Conservation (phyloP, 805 yeast species). For the Candida bentonensis region DNA sequence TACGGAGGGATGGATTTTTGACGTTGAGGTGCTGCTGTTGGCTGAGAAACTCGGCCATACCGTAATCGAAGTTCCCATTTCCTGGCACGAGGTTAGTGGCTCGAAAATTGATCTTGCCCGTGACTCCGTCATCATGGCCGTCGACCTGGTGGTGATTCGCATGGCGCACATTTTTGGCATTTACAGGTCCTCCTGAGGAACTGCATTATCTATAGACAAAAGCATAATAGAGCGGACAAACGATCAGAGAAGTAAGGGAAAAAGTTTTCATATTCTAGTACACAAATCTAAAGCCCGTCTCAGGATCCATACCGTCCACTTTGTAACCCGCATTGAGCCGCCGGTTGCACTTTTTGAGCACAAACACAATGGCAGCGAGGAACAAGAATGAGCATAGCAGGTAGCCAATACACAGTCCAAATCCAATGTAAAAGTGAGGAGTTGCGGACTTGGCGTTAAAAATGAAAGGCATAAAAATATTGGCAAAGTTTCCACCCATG, state of each 20-base stretch:
- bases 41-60: slow-evolving; percentile 58
- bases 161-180: slow-evolving; percentile 78
- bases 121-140: slow-evolving; percentile 86
- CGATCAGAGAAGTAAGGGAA: no score
- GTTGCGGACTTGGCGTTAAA: slow-evolving; percentile 8
- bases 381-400: slow-evolving; percentile 8
- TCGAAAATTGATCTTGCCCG: slow-evolving; percentile 85
- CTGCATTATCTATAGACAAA: no score
- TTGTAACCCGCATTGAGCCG: slow-evolving; percentile 12
- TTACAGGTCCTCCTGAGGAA: no score
- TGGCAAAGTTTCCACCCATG: slow-evolving; percentile 17
- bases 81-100: slow-evolving; percentile 96
- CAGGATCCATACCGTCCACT: slow-evolving; percentile 17
- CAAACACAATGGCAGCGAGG: slow-evolving; percentile 7
- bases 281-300: slow-evolving; percentile 15
- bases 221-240: no score
- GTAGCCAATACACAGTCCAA: slow-evolving; percentile 12
- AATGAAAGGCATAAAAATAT: slow-evolving; percentile 15
- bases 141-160: slow-evolving; percentile 81
- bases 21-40: slow-evolving; percentile 77
- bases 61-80: slow-evolving; percentile 68
- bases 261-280: slow-evolving; percentile 4
- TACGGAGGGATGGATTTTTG: slow-evolving; percentile 97
- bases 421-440: slow-evolving; percentile 18
- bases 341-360: slow-evolving; percentile 10